A percentile compares a stretch with the other conserved stretches of the same genome.
These are phyloP conservation scores for Scedosporium apiospermum DNA, from an alignment of 2,329 filamentous ascomycete species.

Conservation along the genomic window DNA sequence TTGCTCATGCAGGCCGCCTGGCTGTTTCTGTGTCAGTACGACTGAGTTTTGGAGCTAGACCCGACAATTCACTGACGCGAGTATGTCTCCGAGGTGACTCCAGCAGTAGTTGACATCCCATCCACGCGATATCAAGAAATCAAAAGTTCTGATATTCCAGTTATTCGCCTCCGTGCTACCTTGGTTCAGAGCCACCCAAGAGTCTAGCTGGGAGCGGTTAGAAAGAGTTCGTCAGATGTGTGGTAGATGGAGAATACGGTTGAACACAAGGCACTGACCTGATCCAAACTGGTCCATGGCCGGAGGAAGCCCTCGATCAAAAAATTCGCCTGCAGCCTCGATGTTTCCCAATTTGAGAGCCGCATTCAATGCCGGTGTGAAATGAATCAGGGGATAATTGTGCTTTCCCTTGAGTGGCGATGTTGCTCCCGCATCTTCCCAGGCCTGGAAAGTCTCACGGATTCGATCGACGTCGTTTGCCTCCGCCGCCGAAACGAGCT, in stretches of 20 bases:
- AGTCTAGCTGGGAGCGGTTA: background rate
- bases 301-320: background rate
- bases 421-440: background rate
- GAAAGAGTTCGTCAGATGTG: background rate
- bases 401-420: background rate
- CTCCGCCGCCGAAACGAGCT: background rate
- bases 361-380: background rate
- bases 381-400: background rate
- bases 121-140: background rate
- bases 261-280: background rate
- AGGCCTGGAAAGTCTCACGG: background rate
- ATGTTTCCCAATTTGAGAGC: background rate
- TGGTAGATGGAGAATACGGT: background rate
- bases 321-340: background rate
- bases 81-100: background rate
- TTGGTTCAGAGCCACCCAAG: background rate
- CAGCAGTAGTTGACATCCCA: constrained; percentile 1
- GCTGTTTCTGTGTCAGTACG: background rate
- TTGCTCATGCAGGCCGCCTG: background rate
- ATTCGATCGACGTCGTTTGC: background rate
- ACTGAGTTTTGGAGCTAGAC: background rate
- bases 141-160: background rate
- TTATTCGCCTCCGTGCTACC: background rate
- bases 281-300: constrained; percentile 1
- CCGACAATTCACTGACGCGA: background rate